A percentile compares a stretch with the other conserved stretches of the same genome.
Conservation (phyloP, 768 basidiomycete genomes). For the Leccinum disarticulatum region DNA sequence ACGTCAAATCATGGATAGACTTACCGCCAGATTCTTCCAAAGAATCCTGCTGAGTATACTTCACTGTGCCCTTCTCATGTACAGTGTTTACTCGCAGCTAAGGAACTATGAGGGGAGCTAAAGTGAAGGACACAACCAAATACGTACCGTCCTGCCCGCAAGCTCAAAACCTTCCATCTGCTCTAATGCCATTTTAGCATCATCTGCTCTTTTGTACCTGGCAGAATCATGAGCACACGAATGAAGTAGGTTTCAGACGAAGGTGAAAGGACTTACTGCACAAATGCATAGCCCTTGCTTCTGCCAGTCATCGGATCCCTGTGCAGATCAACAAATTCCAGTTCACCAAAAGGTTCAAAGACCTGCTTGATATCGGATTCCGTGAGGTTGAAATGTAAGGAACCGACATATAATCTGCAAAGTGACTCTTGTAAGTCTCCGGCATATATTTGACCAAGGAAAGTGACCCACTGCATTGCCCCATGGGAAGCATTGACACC, state of each 20-base stretch:
- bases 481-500: conserved; percentile 80
- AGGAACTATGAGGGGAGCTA: conserved; percentile 15
- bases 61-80: conserved; percentile 82
- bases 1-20: conserved; percentile 9
- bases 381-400: conserved; percentile 94
- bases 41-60: conserved; percentile 74
- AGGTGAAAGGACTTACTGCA: conserved; percentile 63
- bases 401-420: conserved; percentile 90
- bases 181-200: conserved; percentile 95
- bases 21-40: conserved; percentile 89
- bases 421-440: conserved; percentile 11
- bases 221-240: conserved; percentile 3
- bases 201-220: conserved; percentile 87
- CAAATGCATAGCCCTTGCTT: conserved; percentile 97
- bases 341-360: conserved; percentile 97
- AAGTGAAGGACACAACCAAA: conserved; percentile 8
- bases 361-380: conserved; percentile 98
- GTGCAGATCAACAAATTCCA: conserved; percentile 98
- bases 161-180: conserved; percentile 99
- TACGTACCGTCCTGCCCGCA: conserved; percentile 83
- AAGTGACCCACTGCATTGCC: conserved; percentile 74
- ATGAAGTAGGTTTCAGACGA: neutral
- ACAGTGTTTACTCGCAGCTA: conserved; percentile 90
- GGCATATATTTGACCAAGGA: conserved; percentile 17
- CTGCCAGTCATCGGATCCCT: conserved; percentile 92